These are phyloP conservation scores for Kwoniella dendrophila DNA, from an alignment of 768 basidiomycete genomes.

Conservation along the genomic window DNA sequence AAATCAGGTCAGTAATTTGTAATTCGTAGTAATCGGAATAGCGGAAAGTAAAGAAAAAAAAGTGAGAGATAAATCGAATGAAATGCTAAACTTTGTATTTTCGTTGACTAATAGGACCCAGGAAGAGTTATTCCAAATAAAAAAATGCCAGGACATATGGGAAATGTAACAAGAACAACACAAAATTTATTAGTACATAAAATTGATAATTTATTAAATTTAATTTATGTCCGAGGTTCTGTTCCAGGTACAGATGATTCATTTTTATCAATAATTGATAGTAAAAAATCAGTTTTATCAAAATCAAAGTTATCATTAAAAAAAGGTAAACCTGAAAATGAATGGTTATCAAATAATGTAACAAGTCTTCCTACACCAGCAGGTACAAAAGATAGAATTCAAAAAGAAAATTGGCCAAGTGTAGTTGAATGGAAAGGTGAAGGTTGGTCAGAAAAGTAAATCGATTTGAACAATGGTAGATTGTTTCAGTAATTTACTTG, in stretches of 20 bases:
- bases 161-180: slow-evolving; percentile 74
- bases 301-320: slow-evolving; percentile 64
- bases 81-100: slow-evolving; percentile 15
- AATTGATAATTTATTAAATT: slow-evolving; percentile 79
- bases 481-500: too few relatives aligned
- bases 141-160: slow-evolving; percentile 97
- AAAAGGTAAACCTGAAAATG: slow-evolving; percentile 47
- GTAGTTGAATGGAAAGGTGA: slow-evolving; percentile 45
- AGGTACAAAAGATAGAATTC: slow-evolving; percentile 67
- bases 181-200: slow-evolving; percentile 89
- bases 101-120: slow-evolving; percentile 69
- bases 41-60: too few relatives aligned
- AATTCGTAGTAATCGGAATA: neutral
- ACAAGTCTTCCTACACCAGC: slow-evolving; percentile 88
- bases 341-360: slow-evolving; percentile 62
- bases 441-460: slow-evolving; percentile 24
- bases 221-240: slow-evolving; percentile 87
- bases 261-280: slow-evolving; percentile 80
- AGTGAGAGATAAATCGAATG: neutral
- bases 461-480: too few relatives aligned
- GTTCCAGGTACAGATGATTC: slow-evolving; percentile 88
- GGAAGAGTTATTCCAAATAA: slow-evolving; percentile 95
- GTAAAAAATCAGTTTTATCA: slow-evolving; percentile 82
- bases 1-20: slow-evolving; percentile 71
- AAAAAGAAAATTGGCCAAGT: slow-evolving; percentile 41